Evolutionary conservation across 2,329 filamentous ascomycete genomes (phyloP), one percentile per base, ranked within the genome.

Genomic region (Fusarium nodosum): DNA sequence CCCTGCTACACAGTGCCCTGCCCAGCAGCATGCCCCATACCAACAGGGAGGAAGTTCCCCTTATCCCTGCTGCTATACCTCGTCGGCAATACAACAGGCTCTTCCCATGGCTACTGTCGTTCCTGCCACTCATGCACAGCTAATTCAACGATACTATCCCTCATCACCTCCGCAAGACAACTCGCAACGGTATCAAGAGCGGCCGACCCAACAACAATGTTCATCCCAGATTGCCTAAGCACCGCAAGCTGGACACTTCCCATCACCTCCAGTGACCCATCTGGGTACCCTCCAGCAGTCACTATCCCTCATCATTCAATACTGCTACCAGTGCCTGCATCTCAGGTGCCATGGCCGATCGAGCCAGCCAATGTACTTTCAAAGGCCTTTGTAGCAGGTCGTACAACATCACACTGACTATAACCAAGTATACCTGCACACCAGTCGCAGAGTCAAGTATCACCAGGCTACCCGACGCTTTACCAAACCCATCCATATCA

Each of bases 31-130:
- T 10, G 16, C n/a, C 1, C 10, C 22, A 7, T 58, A 50, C 2
- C 33, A 33, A 0, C 59, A 50, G 5, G 4, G 53, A 5, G 13
- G 9, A 16, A 15, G 13, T 0, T 38, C 45, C 4, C 10, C 18
- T 2, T 64, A 66, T 41, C 0, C n/a, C 47, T 5, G 2, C 20
- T 1, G 5, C 24, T 8, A 24, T 58, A 13, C 13, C 60, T 6
- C 60, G 71, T 11, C 44, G 1, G 42, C 64, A 1, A 59, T 73
- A 36, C 54, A 50, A 11, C 47, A 60, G 0, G 66, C 71, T 8
- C 71, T 73, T 7, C 71, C 71, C 16, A 18, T 1, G 18, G 50
- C 46, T 1, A n/a, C 58, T 7, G 22, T 18, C 1, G 5, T 39
- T 0, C 11, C 36, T 0, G 10, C 39, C 12, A n/a, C 44, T 1